These are phyloP conservation scores for Colletotrichum sp. DNA, from an alignment of 2,329 filamentous ascomycete species.

Conservation along the genomic window DNA sequence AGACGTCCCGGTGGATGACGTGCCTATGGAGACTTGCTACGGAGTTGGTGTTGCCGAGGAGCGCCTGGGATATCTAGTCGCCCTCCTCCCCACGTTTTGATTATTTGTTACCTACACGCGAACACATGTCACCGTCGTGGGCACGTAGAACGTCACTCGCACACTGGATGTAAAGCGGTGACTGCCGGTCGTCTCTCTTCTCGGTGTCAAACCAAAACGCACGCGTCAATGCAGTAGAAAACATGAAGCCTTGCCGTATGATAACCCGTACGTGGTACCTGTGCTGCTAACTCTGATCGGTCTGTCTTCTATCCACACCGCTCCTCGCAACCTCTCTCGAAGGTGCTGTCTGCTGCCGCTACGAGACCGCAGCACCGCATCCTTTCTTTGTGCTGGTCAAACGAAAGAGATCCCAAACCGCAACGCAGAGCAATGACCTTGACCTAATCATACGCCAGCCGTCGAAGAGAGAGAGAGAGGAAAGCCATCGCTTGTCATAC, in stretches of 20 bases:
- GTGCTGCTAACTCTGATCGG: slow-evolving; percentile 39
- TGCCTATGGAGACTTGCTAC: not conserved
- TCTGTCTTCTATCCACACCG: slow-evolving; percentile 29
- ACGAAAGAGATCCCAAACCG: slow-evolving; percentile 20
- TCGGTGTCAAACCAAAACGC: slow-evolving; percentile 3
- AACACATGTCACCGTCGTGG: not conserved
- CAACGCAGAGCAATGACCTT: slow-evolving; percentile 22
- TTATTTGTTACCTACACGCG: not conserved
- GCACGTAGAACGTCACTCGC: not conserved
- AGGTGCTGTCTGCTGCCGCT: not conserved
- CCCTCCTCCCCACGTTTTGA: too few relatives aligned
- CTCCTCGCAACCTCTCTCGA: slow-evolving; percentile 16
- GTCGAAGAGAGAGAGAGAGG: slow-evolving; percentile 16
- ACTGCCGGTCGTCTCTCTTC: slow-evolving; percentile 15
- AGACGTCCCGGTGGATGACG: not conserved
- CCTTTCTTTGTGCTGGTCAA: slow-evolving; percentile 4
- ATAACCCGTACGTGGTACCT: slow-evolving; percentile 38
- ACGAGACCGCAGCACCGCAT: not conserved
- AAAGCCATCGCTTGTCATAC: slow-evolving; percentile 20
- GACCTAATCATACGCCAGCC: slow-evolving; percentile 21
- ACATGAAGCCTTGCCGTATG: slow-evolving; percentile 42
- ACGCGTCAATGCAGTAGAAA: slow-evolving; percentile 33
- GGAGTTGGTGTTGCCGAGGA: fast-evolving
- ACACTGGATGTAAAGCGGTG: not conserved
- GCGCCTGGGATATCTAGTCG: not conserved